Evolutionary conservation across 2,329 filamentous ascomycete species (phyloP).

Genomic region (Paecilomyces sp.): DNA sequence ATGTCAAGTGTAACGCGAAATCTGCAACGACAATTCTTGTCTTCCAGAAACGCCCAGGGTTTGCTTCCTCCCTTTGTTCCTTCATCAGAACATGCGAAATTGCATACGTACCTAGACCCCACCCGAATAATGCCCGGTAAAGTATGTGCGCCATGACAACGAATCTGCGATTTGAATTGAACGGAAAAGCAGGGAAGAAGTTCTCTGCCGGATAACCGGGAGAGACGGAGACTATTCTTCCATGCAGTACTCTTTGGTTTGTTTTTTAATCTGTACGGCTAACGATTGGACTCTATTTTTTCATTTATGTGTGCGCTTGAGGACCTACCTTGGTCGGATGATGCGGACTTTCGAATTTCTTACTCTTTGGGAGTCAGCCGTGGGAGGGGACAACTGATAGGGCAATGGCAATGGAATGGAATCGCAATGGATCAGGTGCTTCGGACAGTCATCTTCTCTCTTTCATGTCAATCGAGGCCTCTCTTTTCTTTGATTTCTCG

Average conservation of each 20-base stretch:
- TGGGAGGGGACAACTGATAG: not conserved
- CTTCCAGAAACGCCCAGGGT: constrained; percentile 8
- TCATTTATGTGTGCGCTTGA: not conserved
- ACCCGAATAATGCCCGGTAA: not conserved
- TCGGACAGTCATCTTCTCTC: not conserved
- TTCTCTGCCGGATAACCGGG: not conserved
- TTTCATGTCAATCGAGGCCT: not conserved
- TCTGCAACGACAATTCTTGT: constrained; percentile 19
- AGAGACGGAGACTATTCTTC: not conserved
- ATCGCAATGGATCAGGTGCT: not conserved
- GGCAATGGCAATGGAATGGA: not conserved
- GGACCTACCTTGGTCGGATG: not conserved
- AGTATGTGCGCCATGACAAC: not conserved
- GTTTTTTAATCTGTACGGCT: not conserved
- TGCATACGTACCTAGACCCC: not conserved
- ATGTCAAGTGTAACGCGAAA: constrained; percentile 23
- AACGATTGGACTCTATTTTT: not conserved
- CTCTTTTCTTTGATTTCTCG: not conserved
- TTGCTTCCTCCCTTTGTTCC: constrained; percentile 1
- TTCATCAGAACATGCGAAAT: not conserved
- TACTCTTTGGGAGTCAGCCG: not conserved
- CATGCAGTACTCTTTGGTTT: not conserved
- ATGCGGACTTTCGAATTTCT: not conserved
- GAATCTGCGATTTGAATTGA: not conserved
- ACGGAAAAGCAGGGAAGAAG: not conserved